Conservation (phyloP, 2,329 filamentous ascomycete species). For the Fusarium tuaranense region DNA sequence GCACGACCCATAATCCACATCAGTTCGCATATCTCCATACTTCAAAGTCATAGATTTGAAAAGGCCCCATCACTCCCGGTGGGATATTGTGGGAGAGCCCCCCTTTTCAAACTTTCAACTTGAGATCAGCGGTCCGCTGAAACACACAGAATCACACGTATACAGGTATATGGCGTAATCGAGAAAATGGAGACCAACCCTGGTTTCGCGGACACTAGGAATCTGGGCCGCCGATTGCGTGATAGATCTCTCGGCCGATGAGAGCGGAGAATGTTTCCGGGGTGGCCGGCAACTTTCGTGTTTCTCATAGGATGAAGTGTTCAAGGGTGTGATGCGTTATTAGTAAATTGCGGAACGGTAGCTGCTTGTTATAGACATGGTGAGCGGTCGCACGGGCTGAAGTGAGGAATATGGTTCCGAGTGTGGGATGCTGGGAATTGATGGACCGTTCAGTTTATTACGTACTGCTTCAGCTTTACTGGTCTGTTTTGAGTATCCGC, state of each 20-base stretch:
- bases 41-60: background rate
- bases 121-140: background rate
- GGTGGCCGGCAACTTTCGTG: background rate
- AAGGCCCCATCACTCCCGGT: background rate
- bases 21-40: background rate
- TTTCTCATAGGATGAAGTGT: background rate
- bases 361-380: background rate
- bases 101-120: background rate
- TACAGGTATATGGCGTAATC: background rate
- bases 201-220: background rate
- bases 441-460: background rate
- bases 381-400: background rate
- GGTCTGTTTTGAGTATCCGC: background rate
- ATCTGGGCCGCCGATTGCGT: slow-evolving; percentile 3
- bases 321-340: background rate
- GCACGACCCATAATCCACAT: background rate
- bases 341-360: background rate
- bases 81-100: background rate
- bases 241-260: slow-evolving; percentile 1
- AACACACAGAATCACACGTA: background rate
- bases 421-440: background rate
- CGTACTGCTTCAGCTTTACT: background rate
- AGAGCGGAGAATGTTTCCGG: slow-evolving; percentile 1
- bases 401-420: background rate
- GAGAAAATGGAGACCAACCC: background rate